A percentile compares a stretch with the other conserved stretches of the same genome.
Conservation (phyloP, 257 asterid genomes). For the Jaltomata sinuosa region DNA sequence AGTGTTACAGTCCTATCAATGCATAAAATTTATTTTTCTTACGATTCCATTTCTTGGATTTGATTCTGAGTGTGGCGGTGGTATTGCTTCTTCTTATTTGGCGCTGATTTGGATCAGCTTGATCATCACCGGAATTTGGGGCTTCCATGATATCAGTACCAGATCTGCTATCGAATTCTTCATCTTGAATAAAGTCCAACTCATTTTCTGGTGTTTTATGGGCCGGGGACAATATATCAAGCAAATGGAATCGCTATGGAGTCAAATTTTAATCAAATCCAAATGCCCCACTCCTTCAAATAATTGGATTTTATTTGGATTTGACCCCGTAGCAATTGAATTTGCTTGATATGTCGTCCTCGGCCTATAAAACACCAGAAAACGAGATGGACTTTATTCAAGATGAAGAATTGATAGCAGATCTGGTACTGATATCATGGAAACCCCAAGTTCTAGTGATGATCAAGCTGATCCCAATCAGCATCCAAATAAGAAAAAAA, state of each 20-base stretch:
- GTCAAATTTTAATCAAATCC: no score
- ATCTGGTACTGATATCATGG: constrained; percentile 53
- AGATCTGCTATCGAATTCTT: constrained; percentile 48
- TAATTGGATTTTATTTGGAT: no score
- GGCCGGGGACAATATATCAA: constrained; percentile 23
- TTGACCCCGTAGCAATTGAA: no score
- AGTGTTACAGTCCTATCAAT: no score
- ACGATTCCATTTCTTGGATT: no score
- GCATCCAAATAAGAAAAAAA: constrained; percentile 49
- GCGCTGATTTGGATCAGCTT: constrained; percentile 54
- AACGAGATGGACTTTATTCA: constrained; percentile 38
- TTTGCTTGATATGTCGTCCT: constrained; percentile 4
- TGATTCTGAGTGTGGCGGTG: constrained; percentile 74
- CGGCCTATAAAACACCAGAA: constrained; percentile 26
- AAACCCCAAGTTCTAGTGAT: constrained; percentile 38
- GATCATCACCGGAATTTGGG: constrained; percentile 49
- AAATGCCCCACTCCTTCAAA: no score
- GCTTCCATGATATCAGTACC: constrained; percentile 19
- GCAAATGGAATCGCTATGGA: constrained; percentile 14
- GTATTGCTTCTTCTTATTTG: constrained; percentile 52
- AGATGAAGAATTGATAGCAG: constrained; percentile 54
- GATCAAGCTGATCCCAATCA: constrained; percentile 48
- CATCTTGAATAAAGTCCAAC: constrained; percentile 41
- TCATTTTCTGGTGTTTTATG: constrained; percentile 45
- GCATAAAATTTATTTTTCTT: no score